Conservation (phyloP, 805 yeast genomes). For the Hyphopichia homilentoma region DNA sequence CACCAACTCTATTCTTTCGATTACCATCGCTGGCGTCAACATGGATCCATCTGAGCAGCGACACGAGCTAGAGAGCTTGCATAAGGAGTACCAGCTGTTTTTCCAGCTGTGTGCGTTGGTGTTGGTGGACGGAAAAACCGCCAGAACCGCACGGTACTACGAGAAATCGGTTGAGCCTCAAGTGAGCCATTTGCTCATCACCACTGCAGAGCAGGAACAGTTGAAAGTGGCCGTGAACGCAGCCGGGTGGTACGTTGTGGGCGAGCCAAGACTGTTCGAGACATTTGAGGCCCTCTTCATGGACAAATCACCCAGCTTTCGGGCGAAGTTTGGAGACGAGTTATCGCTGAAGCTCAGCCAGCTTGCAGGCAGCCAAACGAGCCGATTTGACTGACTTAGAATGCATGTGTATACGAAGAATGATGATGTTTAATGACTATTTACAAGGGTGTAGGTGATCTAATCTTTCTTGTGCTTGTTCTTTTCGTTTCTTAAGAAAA, state of each 20-base stretch:
- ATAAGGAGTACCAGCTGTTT: constrained; percentile 18
- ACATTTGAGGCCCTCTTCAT: constrained; percentile 32
- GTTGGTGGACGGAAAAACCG: constrained; percentile 1
- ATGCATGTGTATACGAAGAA: neutral
- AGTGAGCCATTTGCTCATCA: too few relatives aligned
- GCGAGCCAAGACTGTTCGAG: constrained; percentile 13
- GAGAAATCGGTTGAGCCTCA: too few relatives aligned
- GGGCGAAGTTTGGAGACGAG: constrained; percentile 12
- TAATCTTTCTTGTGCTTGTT: constrained; percentile 4
- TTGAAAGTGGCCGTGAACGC: constrained; percentile 19
- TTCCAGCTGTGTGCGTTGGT: constrained; percentile 14
- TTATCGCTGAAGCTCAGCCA: constrained; percentile 14
- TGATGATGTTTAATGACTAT: neutral
- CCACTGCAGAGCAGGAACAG: constrained; percentile 11
- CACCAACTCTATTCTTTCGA: neutral
- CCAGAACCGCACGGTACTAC: too few relatives aligned
- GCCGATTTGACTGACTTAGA: too few relatives aligned
- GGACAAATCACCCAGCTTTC: constrained; percentile 18
- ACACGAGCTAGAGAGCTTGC: constrained; percentile 16
- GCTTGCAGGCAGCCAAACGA: too few relatives aligned
- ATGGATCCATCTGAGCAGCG: constrained; percentile 4
- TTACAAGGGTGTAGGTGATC: constrained; percentile 1
- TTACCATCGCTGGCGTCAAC: neutral
- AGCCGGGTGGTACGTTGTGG: constrained; percentile 24
- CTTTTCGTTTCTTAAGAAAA: constrained; percentile 22